These are phyloP conservation scores for Sphaerosporella brunnea DNA, from an alignment of 495 filamentous ascomycete genomes.

Conservation along the genomic window DNA sequence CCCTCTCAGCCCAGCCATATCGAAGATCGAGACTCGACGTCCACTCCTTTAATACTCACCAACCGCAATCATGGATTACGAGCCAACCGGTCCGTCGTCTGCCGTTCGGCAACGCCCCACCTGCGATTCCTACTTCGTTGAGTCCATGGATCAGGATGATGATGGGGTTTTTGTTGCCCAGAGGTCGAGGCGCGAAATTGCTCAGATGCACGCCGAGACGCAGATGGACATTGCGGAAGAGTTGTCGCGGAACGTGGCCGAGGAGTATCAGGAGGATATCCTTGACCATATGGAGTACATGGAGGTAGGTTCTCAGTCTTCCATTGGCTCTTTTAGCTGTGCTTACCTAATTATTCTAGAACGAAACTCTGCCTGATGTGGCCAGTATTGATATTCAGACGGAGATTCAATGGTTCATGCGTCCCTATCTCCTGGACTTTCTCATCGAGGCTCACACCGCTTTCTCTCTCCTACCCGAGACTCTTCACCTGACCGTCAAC, in stretches of 20 bases:
- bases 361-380: slow-evolving; percentile 81
- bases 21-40: slow-evolving; percentile 25
- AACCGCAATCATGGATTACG: slow-evolving; percentile 54
- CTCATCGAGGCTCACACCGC: slow-evolving; percentile 91
- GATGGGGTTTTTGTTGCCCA: slow-evolving; percentile 23
- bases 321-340: not conserved
- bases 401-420: slow-evolving; percentile 99
- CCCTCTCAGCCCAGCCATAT: slow-evolving; percentile 23
- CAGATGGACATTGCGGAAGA: slow-evolving; percentile 53
- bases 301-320: slow-evolving; percentile 36
- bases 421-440: slow-evolving; percentile 95
- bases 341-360: slow-evolving; percentile 32
- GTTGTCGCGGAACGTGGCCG: slow-evolving; percentile 58
- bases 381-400: slow-evolving; percentile 96
- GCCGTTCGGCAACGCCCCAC: slow-evolving; percentile 34
- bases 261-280: slow-evolving; percentile 86
- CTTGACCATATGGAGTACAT: slow-evolving; percentile 85
- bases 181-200: slow-evolving; percentile 22
- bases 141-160: slow-evolving; percentile 33
- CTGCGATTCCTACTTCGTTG: slow-evolving; percentile 75
- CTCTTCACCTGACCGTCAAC: slow-evolving; percentile 88
- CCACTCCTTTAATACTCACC: slow-evolving; percentile 21
- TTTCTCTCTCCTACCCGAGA: slow-evolving; percentile 85
- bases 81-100: slow-evolving; percentile 26
- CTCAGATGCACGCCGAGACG: slow-evolving; percentile 24